Percentiles rank a stretch among this genome's conserved stretches.
Conservation (phyloP, 2,329 filamentous ascomycete genomes). For the Pestalotiopsis sp. region DNA sequence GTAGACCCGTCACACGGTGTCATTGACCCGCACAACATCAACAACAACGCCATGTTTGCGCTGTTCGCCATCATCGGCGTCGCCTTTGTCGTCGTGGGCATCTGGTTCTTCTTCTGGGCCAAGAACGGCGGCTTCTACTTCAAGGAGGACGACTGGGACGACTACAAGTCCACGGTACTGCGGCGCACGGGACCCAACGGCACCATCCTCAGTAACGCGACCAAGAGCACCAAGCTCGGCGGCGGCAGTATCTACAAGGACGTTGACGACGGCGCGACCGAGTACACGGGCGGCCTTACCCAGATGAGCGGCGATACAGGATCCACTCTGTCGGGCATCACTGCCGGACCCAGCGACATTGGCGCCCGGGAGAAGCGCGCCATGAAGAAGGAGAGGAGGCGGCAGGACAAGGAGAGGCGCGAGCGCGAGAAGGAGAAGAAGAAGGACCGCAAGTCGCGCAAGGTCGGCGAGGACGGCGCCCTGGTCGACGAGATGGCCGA, state of each 20-base stretch:
- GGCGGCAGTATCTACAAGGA: conserved; percentile 85
- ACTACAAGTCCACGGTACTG: conserved; percentile 95
- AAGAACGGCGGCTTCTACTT: conserved; percentile 94
- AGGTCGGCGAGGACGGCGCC: conserved; percentile 60
- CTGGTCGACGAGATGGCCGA: conserved; percentile 68
- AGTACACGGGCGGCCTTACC: conserved; percentile 40
- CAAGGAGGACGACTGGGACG: conserved; percentile 88
- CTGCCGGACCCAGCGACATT: conserved; percentile 59
- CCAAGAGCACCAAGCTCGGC: conserved; percentile 80
- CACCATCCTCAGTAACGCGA: conserved; percentile 80
- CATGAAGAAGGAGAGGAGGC: conserved; percentile 56
- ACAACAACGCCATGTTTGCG: conserved; percentile 75
- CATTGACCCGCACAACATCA: conserved; percentile 58
- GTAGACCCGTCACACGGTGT: conserved; percentile 48
- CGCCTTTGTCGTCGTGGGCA: conserved; percentile 70
- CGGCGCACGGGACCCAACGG: conserved; percentile 89
- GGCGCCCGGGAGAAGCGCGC: conserved; percentile 55
- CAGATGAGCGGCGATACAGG: conserved; percentile 42
- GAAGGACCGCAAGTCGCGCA: conserved; percentile 35
- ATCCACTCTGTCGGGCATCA: conserved; percentile 58
- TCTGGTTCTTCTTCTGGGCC: conserved; percentile 99
- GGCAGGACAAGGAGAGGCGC: conserved; percentile 36
- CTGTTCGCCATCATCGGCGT: conserved; percentile 85
- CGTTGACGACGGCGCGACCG: conserved; percentile 50
- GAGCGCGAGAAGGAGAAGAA: conserved; percentile 48